These are phyloP conservation scores for Fusarium staphyleae DNA, from an alignment of 2,329 filamentous ascomycete species.

Conservation along the genomic window DNA sequence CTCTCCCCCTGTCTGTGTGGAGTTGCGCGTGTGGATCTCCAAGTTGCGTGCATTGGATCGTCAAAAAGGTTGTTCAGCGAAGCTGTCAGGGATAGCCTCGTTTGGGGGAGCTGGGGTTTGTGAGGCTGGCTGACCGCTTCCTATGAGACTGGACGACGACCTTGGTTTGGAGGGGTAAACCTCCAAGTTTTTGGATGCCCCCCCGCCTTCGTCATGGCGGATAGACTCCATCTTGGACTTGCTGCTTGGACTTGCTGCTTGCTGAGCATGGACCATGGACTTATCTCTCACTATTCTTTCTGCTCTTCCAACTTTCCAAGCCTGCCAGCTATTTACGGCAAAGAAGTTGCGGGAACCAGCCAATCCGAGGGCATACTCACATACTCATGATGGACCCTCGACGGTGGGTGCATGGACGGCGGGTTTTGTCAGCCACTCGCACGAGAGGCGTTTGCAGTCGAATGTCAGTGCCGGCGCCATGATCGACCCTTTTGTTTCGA, in stretches of 20 bases:
- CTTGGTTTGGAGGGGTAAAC: constrained; percentile 23
- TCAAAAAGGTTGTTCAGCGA: constrained; percentile 16
- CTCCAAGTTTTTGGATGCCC: constrained; percentile 18
- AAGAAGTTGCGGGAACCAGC: not conserved
- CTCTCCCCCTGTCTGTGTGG: constrained; percentile 21
- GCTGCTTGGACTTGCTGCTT: too few species aligned
- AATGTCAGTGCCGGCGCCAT: constrained; percentile 28
- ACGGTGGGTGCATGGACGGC: constrained; percentile 9
- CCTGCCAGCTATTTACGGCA: constrained; percentile 10
- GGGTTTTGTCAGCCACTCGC: constrained; percentile 19
- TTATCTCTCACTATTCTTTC: too few species aligned
- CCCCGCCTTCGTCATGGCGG: constrained; percentile 7
- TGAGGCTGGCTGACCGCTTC: constrained; percentile 44
- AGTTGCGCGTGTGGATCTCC: constrained; percentile 15
- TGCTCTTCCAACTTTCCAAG: constrained; percentile 6
- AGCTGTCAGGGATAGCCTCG: constrained; percentile 42
- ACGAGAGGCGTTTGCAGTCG: constrained; percentile 19
- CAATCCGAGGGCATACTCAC: constrained; percentile 7
- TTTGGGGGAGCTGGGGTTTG: constrained; percentile 24
- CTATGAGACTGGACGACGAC: constrained; percentile 35
- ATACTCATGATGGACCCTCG: constrained; percentile 2
- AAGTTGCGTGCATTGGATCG: constrained; percentile 20
- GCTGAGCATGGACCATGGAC: constrained; percentile 2
- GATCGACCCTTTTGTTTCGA: constrained; percentile 1
- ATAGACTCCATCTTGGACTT: too few species aligned